These are phyloP conservation scores for Lepraria neglecta DNA, from an alignment of 495 filamentous ascomycete species.

Conservation along the genomic window DNA sequence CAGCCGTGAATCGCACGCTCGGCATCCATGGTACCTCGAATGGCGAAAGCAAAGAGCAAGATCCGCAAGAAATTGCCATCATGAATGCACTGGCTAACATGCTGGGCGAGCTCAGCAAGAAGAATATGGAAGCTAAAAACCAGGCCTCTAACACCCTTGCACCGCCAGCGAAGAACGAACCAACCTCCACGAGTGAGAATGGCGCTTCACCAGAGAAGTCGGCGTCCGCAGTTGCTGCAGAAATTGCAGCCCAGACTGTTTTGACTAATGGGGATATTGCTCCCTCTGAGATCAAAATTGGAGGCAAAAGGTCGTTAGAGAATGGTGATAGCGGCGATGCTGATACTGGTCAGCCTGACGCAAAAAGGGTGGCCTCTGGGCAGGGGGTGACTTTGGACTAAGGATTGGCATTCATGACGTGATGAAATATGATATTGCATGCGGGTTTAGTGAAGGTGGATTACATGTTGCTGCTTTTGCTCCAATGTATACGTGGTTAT, in stretches of 20 bases:
- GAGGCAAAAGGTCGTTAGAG: conserved; percentile 14
- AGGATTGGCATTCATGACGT: not conserved
- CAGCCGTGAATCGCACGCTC: conserved; percentile 27
- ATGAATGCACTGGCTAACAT: conserved; percentile 16
- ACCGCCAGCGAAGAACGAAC: conserved; percentile 20
- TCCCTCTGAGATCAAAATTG: not conserved
- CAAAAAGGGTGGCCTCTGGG: conserved; percentile 20
- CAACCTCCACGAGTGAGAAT: conserved; percentile 18
- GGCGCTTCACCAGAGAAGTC: conserved; percentile 31
- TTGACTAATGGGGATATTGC: conserved; percentile 2
- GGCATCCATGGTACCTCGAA: conserved; percentile 36
- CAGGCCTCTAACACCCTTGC: conserved; percentile 41
- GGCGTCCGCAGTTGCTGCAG: conserved; percentile 27
- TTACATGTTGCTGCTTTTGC: too few species aligned
- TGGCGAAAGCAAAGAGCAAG: conserved; percentile 32
- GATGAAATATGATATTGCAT: not conserved
- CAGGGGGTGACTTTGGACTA: not conserved
- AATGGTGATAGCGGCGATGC: conserved; percentile 10
- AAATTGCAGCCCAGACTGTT: conserved; percentile 1
- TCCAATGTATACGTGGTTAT: too few species aligned
- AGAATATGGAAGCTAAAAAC: not conserved
- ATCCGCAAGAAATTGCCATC: conserved; percentile 22
- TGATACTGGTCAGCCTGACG: conserved; percentile 7
- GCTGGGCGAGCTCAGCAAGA: conserved; percentile 19
- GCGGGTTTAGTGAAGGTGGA: not conserved